Conservation (phyloP, 805 yeast species). For the Ogataea nakhonphanomensis region DNA sequence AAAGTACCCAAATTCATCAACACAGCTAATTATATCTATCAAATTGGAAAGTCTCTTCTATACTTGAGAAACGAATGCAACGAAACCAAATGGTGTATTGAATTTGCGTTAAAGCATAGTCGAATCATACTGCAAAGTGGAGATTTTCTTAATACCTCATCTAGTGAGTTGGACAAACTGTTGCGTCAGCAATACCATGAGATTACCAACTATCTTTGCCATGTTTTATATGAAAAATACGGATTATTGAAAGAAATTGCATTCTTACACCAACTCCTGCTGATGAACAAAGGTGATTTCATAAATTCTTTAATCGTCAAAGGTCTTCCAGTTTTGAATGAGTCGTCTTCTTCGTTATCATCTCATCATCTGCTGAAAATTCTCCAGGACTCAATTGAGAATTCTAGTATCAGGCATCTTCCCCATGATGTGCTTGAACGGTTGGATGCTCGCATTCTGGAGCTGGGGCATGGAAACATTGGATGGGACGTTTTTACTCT, state of each 20-base stretch:
- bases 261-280: conserved; percentile 60
- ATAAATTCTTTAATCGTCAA: conserved; percentile 59
- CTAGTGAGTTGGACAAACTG: conserved; percentile 30
- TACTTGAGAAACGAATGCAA: conserved; percentile 64
- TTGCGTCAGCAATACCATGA: conserved; percentile 47
- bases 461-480: conserved; percentile 61
- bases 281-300: conserved; percentile 80
- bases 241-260: conserved; percentile 51
- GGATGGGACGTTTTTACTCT: conserved; percentile 95
- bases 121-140: conserved; percentile 13
- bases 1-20: conserved; percentile 46
- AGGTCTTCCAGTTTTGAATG: conserved; percentile 50
- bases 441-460: conserved; percentile 80
- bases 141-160: conserved; percentile 34
- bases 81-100: conserved; percentile 56
- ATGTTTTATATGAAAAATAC: conserved; percentile 46
- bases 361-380: conserved; percentile 63
- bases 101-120: conserved; percentile 12
- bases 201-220: conserved; percentile 49
- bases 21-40: conserved; percentile 46
- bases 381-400: conserved; percentile 59
- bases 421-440: conserved; percentile 42
- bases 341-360: conserved; percentile 61
- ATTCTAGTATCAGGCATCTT: conserved; percentile 46
- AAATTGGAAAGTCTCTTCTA: conserved; percentile 68